Evolutionary conservation across 345 rosid species (phyloP).

Genomic region (Noccaea bulbosa): DNA sequence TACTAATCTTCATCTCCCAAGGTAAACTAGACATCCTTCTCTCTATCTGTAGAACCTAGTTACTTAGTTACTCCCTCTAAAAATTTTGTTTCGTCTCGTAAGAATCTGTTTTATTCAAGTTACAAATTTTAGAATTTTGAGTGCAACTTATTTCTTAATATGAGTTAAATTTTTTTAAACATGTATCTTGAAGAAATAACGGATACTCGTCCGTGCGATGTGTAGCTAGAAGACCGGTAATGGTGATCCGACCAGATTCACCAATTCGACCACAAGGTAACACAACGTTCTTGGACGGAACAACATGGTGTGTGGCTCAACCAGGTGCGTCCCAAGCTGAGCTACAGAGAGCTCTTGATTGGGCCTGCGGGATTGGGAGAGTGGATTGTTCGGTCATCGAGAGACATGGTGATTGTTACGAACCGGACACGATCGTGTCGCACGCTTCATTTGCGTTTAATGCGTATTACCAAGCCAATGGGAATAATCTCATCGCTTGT

Average conservation of each 20-base stretch:
- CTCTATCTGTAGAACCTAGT: not conserved
- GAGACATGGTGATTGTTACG: conserved; percentile 69
- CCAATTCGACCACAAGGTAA: conserved; percentile 76
- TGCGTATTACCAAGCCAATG: conserved; percentile 74
- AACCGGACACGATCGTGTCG: conserved; percentile 71
- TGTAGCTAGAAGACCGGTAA: conserved; percentile 44
- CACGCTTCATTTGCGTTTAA: conserved; percentile 96
- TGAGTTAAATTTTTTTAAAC: not conserved
- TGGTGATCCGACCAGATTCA: conserved; percentile 49
- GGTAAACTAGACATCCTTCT: conserved; percentile 13
- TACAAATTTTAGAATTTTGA: too few relatives aligned
- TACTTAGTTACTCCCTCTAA: not conserved
- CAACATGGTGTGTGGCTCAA: conserved; percentile 84
- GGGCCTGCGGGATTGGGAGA: conserved; percentile 95
- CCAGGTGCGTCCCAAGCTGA: conserved; percentile 70
- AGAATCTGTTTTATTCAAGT: too few relatives aligned
- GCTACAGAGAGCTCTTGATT: conserved; percentile 85
- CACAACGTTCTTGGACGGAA: conserved; percentile 77
- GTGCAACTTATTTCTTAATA: not conserved
- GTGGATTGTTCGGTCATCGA: conserved; percentile 73
- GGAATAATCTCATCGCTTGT: conserved; percentile 80
- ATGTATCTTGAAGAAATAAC: not conserved
- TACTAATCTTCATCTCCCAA: conserved; percentile 26
- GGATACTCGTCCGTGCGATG: not conserved
- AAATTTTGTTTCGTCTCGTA: not conserved